Evolutionary conservation across 768 basidiomycete genomes (phyloP).

Genomic region (Boletus pseudo-olivaceus): DNA sequence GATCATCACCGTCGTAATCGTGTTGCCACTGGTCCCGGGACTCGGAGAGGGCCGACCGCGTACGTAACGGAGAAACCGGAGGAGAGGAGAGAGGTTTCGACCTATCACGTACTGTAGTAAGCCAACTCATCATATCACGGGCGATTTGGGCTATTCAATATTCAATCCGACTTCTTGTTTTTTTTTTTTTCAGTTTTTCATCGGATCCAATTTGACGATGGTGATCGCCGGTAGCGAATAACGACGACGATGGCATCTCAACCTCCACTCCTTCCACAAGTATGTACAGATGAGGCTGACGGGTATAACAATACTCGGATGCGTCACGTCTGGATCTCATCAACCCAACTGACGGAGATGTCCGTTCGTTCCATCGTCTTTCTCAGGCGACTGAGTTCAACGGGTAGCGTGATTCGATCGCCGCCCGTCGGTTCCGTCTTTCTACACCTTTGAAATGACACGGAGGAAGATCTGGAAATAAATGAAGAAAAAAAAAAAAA

Average conservation of each 20-base stretch:
- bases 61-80: neutral
- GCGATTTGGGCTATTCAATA: too few species aligned
- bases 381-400: neutral
- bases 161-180: too few species aligned
- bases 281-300: too few species aligned
- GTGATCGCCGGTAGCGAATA: neutral
- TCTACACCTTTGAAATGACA: neutral
- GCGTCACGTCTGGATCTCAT: neutral
- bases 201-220: neutral
- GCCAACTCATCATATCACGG: neutral
- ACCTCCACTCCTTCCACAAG: too few species aligned
- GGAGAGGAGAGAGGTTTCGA: too few species aligned
- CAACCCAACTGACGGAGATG: neutral
- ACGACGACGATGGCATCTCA: neutral
- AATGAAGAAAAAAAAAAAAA: neutral
- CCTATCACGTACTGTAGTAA: too few species aligned
- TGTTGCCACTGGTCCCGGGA: too few species aligned
- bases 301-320: neutral
- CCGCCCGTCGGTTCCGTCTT: neutral
- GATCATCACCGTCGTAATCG: too few species aligned
- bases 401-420: neutral
- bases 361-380: neutral
- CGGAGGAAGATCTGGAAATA: constrained; percentile 9
- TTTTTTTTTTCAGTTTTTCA: too few species aligned
- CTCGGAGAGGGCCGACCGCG: neutral